phyloP scores from a whole-genome alignment of 2,329 filamentous ascomycete species.

The Sporothrix luriei region DNA sequence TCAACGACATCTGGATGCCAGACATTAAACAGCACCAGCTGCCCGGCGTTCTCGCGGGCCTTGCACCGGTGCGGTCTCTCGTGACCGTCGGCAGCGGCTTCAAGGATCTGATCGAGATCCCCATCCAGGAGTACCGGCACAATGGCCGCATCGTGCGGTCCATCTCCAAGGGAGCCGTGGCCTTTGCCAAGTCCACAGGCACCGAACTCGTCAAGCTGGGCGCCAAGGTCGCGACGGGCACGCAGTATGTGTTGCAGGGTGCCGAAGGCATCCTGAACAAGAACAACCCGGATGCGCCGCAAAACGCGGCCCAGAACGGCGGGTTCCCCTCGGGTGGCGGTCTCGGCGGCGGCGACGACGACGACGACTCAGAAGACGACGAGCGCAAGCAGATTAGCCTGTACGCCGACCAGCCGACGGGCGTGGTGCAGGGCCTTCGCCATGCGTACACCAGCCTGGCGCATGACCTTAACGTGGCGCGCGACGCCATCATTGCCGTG shows the following conservation, averaged over 20 bases:
- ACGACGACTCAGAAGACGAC: conserved; percentile 65
- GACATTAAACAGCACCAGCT: conserved; percentile 90
- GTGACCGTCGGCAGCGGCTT: conserved; percentile 91
- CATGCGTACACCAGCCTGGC: conserved; percentile 82
- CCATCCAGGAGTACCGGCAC: conserved; percentile 88
- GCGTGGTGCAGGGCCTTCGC: conserved; percentile 80
- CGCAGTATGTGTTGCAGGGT: conserved; percentile 87
- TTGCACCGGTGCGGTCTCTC: conserved; percentile 85
- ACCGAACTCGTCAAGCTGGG: conserved; percentile 93
- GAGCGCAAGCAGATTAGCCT: conserved; percentile 78
- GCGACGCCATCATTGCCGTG: conserved; percentile 92
- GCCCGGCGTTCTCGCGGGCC: conserved; percentile 80
- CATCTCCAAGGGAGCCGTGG: conserved; percentile 84
- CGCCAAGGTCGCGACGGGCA: conserved; percentile 91
- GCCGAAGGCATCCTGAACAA: conserved; percentile 75
- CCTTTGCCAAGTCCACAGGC: conserved; percentile 91
- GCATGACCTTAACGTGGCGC: conserved; percentile 80
- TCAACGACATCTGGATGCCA: conserved; percentile 96
- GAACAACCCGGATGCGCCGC: conserved; percentile 43
- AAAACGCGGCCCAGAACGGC: neutral
- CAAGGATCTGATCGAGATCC: conserved; percentile 82
- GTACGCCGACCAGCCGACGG: conserved; percentile 92
- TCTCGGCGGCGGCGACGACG: conserved; percentile 34
- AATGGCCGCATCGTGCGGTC: conserved; percentile 90
- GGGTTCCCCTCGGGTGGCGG: conserved; percentile 34